A percentile compares a stretch with the other conserved stretches of the same genome.
phyloP scores from a whole-genome alignment of 306 rosid species.

The Vigna unguiculata region DNA sequence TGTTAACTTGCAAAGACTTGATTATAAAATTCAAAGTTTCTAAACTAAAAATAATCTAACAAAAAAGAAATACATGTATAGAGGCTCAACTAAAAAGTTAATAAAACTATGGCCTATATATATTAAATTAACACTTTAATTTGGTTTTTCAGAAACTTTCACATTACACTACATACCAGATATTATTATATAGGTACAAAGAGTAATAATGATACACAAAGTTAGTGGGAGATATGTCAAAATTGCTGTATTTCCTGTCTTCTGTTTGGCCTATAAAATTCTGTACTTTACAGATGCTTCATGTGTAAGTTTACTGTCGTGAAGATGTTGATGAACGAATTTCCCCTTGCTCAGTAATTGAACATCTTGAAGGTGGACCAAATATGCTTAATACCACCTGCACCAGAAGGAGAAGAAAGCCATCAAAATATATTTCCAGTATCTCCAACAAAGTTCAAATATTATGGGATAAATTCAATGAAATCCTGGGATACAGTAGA shows the following conservation, averaged over 20 bases:
- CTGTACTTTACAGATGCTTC: slow-evolving; percentile 45
- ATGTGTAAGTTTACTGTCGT: slow-evolving; percentile 33
- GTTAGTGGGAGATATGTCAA: slow-evolving; percentile 41
- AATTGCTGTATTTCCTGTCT: slow-evolving; percentile 44
- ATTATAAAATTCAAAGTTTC: neutral
- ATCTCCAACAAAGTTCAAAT: neutral
- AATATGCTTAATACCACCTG: slow-evolving; percentile 90
- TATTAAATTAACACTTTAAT: neutral
- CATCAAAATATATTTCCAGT: neutral
- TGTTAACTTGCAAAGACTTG: neutral
- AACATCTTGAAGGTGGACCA: slow-evolving; percentile 93
- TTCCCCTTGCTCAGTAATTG: slow-evolving; percentile 58
- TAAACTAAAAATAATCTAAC: neutral
- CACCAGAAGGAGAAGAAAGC: slow-evolving; percentile 1
- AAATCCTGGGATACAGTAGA: neutral
- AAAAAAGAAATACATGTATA: neutral
- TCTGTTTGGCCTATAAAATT: slow-evolving; percentile 30
- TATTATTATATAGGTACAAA: neutral
- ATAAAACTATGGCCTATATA: neutral
- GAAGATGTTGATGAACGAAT: slow-evolving; percentile 65
- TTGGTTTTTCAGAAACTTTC: slow-evolving; percentile 8
- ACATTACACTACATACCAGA: slow-evolving; percentile 19
- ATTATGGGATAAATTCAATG: neutral
- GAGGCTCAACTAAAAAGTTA: neutral
- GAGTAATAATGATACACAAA: slow-evolving; percentile 25